Evolutionary conservation across 2,329 filamentous ascomycete species (phyloP).

Genomic region (Nemania serpens): DNA sequence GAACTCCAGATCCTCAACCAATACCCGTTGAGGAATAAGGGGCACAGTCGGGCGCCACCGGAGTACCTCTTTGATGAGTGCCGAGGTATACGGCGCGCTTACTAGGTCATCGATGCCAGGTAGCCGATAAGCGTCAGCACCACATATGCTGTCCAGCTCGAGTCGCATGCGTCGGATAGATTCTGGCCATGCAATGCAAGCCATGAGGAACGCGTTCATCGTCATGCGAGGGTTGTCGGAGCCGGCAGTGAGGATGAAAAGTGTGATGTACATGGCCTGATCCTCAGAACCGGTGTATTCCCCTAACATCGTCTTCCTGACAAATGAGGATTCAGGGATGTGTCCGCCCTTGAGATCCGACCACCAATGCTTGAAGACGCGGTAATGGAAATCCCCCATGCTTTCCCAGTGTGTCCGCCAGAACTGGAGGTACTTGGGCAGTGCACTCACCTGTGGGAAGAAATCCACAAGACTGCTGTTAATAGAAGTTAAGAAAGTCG

Average conservation of each 20-base stretch:
- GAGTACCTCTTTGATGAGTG: slow-evolving; percentile 51
- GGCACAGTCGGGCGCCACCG: slow-evolving; percentile 51
- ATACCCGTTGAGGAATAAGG: slow-evolving; percentile 44
- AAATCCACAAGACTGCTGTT: slow-evolving; percentile 44
- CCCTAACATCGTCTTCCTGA: slow-evolving; percentile 42
- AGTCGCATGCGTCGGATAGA: slow-evolving; percentile 44
- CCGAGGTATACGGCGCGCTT: slow-evolving; percentile 48
- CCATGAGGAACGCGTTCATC: slow-evolving; percentile 41
- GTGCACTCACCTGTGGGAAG: slow-evolving; percentile 42
- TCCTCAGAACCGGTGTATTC: slow-evolving; percentile 42
- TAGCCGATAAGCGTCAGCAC: slow-evolving; percentile 44
- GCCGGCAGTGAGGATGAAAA: slow-evolving; percentile 47
- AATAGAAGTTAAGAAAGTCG: slow-evolving; percentile 44
- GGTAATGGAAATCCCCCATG: slow-evolving; percentile 42
- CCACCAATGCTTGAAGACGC: slow-evolving; percentile 45
- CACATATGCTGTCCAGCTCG: slow-evolving; percentile 51
- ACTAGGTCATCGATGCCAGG: slow-evolving; percentile 47
- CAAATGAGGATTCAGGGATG: slow-evolving; percentile 33
- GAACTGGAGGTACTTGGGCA: slow-evolving; percentile 42
- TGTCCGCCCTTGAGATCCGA: slow-evolving; percentile 30
- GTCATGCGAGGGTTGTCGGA: slow-evolving; percentile 49
- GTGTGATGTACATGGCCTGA: slow-evolving; percentile 47
- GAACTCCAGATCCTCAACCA: slow-evolving; percentile 51
- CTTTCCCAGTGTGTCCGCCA: slow-evolving; percentile 43
- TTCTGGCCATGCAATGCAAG: slow-evolving; percentile 41